Base-by-base conservation (phyloP, 768 basidiomycete genomes). In the Tricholoma flavovirens region DNA sequence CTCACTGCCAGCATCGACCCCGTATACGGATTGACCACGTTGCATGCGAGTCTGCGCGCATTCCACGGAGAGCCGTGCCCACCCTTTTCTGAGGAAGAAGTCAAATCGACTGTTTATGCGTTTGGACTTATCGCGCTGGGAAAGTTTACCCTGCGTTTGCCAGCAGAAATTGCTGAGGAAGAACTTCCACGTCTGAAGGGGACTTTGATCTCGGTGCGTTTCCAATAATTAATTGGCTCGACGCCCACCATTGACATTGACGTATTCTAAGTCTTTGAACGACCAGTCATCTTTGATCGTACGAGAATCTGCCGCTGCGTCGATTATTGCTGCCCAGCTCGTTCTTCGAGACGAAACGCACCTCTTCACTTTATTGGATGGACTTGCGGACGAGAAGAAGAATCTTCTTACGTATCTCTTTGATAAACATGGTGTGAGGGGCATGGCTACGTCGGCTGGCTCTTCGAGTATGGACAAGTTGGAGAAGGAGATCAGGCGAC, bases 381-480 rank as follows among this genome's bases (percentile, higher is more conserved):
- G 87, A 5, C 76, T 94, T 40, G 83, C 89, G n/a, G 87, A 91
- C 58, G 90, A 90, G 63, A 91, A 93, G 77, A 93, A 92, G 77
- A 93, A 94, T 66, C 75, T 93, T 15, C 74, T 94, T 49, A 91
- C 92, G 1, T 94, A 94, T 61, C 75, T 92, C 55, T 94, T 94
- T 60, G 91, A 93, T 68, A 93, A 93, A 68, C 88, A 93, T 63
- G 85, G 85, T 30, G 88, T 81, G 9, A 77, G 91, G 19, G 88
- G 82, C 43, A 62, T 68, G 51, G 66, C 65, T 11, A 65, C 64
- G 24, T 67, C 66, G 4, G 66, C 67, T 36, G 72, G 74, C 8
- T 70, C 69, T n/a, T 72, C 72, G 14, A 81, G 87, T 29, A 77
- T 88, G 65, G 83, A 86, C 51, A 87, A 82, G 62, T 75, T 93